phyloP scores from a whole-genome alignment of 2,329 filamentous ascomycete genomes.

The Cladosporium sp. region DNA sequence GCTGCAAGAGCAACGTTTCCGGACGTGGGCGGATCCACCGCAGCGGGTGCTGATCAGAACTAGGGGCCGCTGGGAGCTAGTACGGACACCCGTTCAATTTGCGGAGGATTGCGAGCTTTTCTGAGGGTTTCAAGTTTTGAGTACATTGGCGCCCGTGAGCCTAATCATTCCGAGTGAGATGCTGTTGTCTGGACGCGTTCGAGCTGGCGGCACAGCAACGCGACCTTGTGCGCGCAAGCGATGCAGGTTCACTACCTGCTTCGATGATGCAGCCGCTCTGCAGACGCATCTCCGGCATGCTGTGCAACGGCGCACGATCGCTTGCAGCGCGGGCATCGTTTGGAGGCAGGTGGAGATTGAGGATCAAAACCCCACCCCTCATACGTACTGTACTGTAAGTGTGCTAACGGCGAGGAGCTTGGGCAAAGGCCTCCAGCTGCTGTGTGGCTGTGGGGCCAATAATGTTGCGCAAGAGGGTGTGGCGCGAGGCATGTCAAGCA shows the following conservation, averaged over 20 bases:
- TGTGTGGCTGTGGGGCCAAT: conserved; percentile 4
- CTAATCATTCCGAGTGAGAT: not conserved
- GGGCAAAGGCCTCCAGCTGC: not conserved
- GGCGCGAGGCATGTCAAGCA: not conserved
- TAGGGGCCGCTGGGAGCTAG: not conserved
- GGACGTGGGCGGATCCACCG: not conserved
- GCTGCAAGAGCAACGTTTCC: not conserved
- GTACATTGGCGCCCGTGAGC: not conserved
- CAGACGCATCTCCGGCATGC: not conserved
- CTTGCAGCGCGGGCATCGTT: not conserved
- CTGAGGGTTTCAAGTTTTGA: not conserved
- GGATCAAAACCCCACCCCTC: conserved; percentile 8
- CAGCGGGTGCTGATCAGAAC: conserved; percentile 4
- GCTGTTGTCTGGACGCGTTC: not conserved
- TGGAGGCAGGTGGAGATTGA: conserved; percentile 11
- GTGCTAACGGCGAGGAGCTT: conserved; percentile 6
- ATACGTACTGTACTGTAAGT: too few species aligned
- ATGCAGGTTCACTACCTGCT: too few species aligned
- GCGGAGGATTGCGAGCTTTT: conserved; percentile 11
- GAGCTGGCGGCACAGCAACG: conserved; percentile 6
- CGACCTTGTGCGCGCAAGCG: not conserved
- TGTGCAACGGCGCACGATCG: not conserved
- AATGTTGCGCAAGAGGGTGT: not conserved
- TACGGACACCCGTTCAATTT: conserved; percentile 7
- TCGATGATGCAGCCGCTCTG: not conserved